Evolutionary conservation across 2,329 filamentous ascomycete genomes (phyloP).

Genomic region (Aureobasidium sp.): DNA sequence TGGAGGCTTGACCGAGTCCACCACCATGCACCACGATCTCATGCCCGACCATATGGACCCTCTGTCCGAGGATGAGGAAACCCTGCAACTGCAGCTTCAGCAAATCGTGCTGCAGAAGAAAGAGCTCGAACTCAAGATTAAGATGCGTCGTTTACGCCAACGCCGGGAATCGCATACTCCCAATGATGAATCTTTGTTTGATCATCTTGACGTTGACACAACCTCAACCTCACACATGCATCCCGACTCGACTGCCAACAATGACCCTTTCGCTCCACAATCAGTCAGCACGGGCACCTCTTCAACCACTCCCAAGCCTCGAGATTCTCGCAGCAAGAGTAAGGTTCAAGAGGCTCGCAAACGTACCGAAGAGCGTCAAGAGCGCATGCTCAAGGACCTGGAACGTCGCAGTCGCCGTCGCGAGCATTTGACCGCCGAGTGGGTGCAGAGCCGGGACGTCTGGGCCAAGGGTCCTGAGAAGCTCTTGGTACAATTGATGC

Average conservation of each 20-base stretch:
- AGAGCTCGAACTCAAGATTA: constrained; percentile 30
- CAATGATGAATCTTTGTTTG: constrained; percentile 5
- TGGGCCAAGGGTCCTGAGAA: constrained; percentile 30
- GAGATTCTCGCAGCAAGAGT: constrained; percentile 30
- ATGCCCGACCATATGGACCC: constrained; percentile 16
- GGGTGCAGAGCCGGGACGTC: constrained; percentile 31
- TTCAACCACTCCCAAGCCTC: constrained; percentile 15
- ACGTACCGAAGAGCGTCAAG: constrained; percentile 29
- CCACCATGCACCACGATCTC: constrained; percentile 9
- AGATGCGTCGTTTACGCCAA: constrained; percentile 25
- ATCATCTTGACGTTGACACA: neutral
- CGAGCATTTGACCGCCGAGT: constrained; percentile 30
- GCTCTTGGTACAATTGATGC: constrained; percentile 29
- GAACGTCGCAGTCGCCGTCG: constrained; percentile 28
- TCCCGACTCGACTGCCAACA: constrained; percentile 4
- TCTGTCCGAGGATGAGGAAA: constrained; percentile 29
- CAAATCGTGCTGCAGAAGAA: constrained; percentile 30
- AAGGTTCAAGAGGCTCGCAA: constrained; percentile 31
- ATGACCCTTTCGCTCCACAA: constrained; percentile 6
- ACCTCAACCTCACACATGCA: neutral
- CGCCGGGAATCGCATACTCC: constrained; percentile 5
- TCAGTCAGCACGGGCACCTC: neutral
- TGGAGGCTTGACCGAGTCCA: neutral
- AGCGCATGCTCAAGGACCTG: constrained; percentile 30
- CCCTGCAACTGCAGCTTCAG: constrained; percentile 27